Evolutionary conservation across 306 rosid species (phyloP).

Genomic region (Dicorynia guianensis): DNA sequence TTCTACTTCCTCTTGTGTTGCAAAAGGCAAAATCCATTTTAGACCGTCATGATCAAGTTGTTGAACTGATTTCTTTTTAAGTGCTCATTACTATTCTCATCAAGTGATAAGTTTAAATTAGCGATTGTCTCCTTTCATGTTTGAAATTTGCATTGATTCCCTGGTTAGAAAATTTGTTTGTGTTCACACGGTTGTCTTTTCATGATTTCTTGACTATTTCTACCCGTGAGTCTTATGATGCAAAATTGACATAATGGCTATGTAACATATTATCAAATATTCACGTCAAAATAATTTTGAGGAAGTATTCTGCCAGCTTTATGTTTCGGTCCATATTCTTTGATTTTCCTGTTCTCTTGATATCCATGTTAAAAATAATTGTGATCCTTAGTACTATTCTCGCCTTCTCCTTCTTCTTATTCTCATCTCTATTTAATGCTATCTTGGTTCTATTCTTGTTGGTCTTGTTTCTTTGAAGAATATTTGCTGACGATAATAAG

Average conservation of each 20-base stretch:
- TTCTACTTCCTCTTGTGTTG: conserved; percentile 18
- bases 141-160: conserved; percentile 8
- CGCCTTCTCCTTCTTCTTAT: background rate
- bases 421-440: background rate
- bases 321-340: conserved; percentile 14
- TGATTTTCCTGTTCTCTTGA: conserved; percentile 14
- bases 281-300: background rate
- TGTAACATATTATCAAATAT: background rate
- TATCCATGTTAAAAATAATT: conserved; percentile 13
- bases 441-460: conserved; percentile 5
- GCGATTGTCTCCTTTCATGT: background rate
- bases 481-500: background rate
- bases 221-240: background rate
- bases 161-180: conserved; percentile 5
- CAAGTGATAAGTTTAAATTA: conserved; percentile 11
- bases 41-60: conserved; percentile 30
- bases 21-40: conserved; percentile 8
- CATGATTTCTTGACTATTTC: conserved; percentile 6
- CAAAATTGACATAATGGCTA: conserved; percentile 8
- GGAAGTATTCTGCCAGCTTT: background rate
- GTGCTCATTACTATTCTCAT: background rate
- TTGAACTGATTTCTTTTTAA: conserved; percentile 19
- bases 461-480: background rate
- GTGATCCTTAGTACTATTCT: conserved; percentile 7
- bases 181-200: background rate